Evolutionary conservation across 2,329 filamentous ascomycete species (phyloP).

Genomic region (Aspergillus hortae): DNA sequence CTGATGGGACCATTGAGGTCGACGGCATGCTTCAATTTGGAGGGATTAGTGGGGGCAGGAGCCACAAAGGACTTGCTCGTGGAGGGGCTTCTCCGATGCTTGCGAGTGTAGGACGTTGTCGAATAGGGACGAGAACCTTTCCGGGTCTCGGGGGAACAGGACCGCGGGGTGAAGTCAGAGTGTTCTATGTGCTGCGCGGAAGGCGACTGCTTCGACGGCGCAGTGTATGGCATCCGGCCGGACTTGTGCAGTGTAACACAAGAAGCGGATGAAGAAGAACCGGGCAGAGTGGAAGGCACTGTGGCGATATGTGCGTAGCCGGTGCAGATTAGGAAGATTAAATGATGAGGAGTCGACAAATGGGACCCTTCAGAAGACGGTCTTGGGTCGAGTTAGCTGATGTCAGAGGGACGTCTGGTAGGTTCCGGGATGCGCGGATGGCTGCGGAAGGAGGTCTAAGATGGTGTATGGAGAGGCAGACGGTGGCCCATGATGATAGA

Average conservation of each 20-base stretch:
- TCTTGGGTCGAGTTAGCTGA: background rate
- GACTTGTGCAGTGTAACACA: constrained; percentile 31
- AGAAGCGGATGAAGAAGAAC: constrained; percentile 12
- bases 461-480: background rate
- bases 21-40: constrained; percentile 20
- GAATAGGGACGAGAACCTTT: constrained; percentile 54
- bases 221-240: constrained; percentile 51
- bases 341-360: constrained; percentile 1
- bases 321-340: background rate
- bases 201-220: constrained; percentile 54
- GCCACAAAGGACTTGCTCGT: constrained; percentile 32
- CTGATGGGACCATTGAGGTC: constrained; percentile 61
- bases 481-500: background rate
- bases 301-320: background rate
- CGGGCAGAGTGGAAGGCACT: background rate
- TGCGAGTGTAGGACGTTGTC: constrained; percentile 60
- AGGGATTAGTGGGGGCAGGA: constrained; percentile 26
- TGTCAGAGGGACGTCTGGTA: background rate
- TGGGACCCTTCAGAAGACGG: background rate
- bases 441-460: background rate
- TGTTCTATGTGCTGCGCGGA: constrained; percentile 50
- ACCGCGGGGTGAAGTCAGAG: constrained; percentile 40
- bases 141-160: constrained; percentile 35
- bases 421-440: background rate
- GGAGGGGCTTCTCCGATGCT: constrained; percentile 59